phyloP scores from a whole-genome alignment of 257 asterid genomes.

The Ilex aquifolium region DNA sequence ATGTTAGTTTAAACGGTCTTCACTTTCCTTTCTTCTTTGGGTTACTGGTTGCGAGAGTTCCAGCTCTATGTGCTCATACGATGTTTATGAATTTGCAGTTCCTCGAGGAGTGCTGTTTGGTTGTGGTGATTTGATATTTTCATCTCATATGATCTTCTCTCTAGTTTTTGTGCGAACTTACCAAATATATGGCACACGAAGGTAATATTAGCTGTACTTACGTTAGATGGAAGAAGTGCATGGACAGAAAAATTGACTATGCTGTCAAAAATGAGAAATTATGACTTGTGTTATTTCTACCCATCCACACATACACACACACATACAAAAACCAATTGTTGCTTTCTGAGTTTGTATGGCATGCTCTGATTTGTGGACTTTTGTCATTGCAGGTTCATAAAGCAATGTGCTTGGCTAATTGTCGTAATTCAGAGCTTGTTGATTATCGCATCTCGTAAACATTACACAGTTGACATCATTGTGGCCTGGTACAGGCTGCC shows the following conservation, averaged over 20 bases:
- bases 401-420: constrained; percentile 79
- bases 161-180: constrained; percentile 88
- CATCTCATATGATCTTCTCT: constrained; percentile 97
- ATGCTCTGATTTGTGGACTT: too few species aligned
- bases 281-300: too few species aligned
- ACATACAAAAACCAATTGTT: too few species aligned
- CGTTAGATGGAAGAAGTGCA: too few species aligned
- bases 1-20: constrained; percentile 22
- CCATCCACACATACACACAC: too few species aligned
- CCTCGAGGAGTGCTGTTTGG: constrained; percentile 92
- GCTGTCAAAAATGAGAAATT: too few species aligned
- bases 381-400: constrained; percentile 51
- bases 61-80: constrained; percentile 7
- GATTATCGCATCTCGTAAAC: constrained; percentile 93
- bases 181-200: constrained; percentile 77
- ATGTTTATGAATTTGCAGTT: constrained; percentile 39
- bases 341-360: too few species aligned
- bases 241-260: too few species aligned
- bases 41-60: constrained; percentile 3
- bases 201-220: constrained; percentile 29
- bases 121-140: constrained; percentile 95
- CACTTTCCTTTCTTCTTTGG: neutral
- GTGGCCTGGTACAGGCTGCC: constrained; percentile 77
- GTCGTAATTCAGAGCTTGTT: constrained; percentile 76
- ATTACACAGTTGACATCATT: constrained; percentile 85